Percentiles rank a stretch among this genome's conserved stretches.
Evolutionary conservation across 768 basidiomycete species (phyloP).

Genomic region (Candolleomyces efflorescens): DNA sequence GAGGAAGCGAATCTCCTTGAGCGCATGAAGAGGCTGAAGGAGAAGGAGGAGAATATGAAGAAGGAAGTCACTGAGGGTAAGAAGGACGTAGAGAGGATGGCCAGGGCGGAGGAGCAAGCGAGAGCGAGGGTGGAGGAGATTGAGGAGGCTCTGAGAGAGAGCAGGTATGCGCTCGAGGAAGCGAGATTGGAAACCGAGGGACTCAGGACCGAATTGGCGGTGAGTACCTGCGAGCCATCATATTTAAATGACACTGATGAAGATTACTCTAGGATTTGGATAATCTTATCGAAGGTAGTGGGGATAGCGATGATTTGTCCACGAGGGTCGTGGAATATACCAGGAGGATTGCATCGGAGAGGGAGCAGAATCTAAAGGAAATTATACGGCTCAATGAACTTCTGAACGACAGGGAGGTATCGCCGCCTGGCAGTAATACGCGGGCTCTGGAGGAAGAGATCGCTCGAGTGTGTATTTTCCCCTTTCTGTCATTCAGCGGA

Average conservation of each 20-base stretch:
- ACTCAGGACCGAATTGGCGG: constrained; percentile 67
- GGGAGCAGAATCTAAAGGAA: constrained; percentile 8
- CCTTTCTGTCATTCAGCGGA: background rate
- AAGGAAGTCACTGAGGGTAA: constrained; percentile 67
- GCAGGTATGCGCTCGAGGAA: constrained; percentile 81
- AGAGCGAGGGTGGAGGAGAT: constrained; percentile 75
- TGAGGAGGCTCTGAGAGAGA: constrained; percentile 87
- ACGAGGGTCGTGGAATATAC: constrained; percentile 7
- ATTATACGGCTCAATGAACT: background rate
- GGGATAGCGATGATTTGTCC: constrained; percentile 33
- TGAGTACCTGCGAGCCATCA: constrained; percentile 32
- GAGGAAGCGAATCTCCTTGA: constrained; percentile 66
- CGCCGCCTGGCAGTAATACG: constrained; percentile 37
- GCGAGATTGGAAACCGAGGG: constrained; percentile 87
- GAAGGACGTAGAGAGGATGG: constrained; percentile 59
- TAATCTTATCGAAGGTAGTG: constrained; percentile 43
- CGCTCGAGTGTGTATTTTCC: constrained; percentile 15
- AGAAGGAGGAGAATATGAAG: constrained; percentile 67
- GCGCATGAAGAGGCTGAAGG: constrained; percentile 62
- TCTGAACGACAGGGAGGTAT: background rate
- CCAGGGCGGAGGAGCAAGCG: constrained; percentile 57
- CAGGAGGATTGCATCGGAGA: constrained; percentile 4
- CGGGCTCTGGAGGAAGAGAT: constrained; percentile 33
- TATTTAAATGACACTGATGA: background rate
- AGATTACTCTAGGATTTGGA: constrained; percentile 54